phyloP scores from a whole-genome alignment of 768 basidiomycete species.

The Pleurotus platypus region DNA sequence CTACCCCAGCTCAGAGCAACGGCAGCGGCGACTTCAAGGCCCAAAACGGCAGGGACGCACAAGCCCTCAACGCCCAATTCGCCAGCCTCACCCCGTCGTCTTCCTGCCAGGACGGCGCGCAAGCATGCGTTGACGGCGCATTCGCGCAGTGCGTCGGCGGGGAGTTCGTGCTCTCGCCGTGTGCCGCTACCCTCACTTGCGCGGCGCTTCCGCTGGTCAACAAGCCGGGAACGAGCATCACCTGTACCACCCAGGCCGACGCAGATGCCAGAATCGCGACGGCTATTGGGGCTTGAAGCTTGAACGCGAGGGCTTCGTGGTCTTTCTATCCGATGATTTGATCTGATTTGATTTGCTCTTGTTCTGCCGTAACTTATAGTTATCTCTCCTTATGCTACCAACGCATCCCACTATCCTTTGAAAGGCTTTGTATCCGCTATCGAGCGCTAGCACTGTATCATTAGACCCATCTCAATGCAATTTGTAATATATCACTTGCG shows the following conservation, averaged over 20 bases:
- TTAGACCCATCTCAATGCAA: too few relatives aligned
- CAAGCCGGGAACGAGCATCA: constrained; percentile 35
- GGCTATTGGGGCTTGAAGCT: constrained; percentile 32
- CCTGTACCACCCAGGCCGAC: constrained; percentile 42
- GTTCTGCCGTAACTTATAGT: too few relatives aligned
- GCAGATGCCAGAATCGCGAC: constrained; percentile 35
- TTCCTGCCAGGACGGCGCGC: constrained; percentile 36
- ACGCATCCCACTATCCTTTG: too few relatives aligned
- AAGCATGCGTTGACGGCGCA: constrained; percentile 37
- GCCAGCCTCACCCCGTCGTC: constrained; percentile 30
- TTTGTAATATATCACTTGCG: too few relatives aligned
- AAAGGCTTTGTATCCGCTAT: too few relatives aligned
- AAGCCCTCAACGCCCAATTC: constrained; percentile 37
- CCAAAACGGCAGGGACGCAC: constrained; percentile 34
- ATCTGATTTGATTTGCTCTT: too few relatives aligned
- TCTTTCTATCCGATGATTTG: too few relatives aligned
- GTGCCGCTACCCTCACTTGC: constrained; percentile 27
- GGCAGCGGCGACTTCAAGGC: constrained; percentile 19
- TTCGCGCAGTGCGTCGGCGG: constrained; percentile 52
- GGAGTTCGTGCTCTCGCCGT: constrained; percentile 25
- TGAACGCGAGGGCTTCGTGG: neutral
- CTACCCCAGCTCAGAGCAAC: neutral
- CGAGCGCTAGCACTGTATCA: too few relatives aligned
- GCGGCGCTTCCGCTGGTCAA: constrained; percentile 42
- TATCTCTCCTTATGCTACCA: too few relatives aligned